Evolutionary conservation across 2,329 filamentous ascomycete genomes (phyloP).

Genomic region (Colletotrichum tamarilloi): DNA sequence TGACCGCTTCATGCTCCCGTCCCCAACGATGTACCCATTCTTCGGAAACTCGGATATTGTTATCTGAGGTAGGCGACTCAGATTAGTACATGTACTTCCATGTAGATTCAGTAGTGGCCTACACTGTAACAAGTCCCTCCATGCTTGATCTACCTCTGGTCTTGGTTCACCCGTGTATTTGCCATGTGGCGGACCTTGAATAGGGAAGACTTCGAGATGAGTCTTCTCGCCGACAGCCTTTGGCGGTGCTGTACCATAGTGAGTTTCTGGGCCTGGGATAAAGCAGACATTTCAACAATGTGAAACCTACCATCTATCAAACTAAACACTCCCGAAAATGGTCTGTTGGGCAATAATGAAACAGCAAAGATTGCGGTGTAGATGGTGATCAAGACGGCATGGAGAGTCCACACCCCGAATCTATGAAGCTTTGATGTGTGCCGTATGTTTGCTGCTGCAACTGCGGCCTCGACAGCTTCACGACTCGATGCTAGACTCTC

Average conservation of each 20-base stretch:
- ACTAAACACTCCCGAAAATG: conserved; percentile 4
- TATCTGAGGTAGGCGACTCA: background rate
- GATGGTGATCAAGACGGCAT: conserved; percentile 1
- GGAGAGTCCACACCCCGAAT: conserved; percentile 18
- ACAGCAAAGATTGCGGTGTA: conserved; percentile 20
- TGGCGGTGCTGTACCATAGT: conserved; percentile 16
- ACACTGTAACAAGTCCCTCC: conserved; percentile 32
- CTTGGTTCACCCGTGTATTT: conserved; percentile 30
- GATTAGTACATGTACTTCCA: background rate
- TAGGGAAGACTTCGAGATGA: conserved; percentile 29
- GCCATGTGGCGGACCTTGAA: conserved; percentile 32
- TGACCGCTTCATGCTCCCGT: conserved; percentile 29
- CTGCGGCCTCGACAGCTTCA: conserved; percentile 10
- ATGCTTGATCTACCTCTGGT: conserved; percentile 30
- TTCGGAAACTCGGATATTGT: conserved; percentile 31
- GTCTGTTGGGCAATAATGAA: background rate
- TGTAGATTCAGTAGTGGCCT: background rate
- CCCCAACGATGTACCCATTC: conserved; percentile 32
- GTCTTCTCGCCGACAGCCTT: conserved; percentile 13
- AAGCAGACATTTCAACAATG: too few species aligned
- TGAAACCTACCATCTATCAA: conserved; percentile 20
- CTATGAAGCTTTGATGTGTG: background rate
- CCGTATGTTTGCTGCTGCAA: background rate
- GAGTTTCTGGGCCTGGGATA: background rate
- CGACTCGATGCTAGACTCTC: conserved; percentile 15